These are phyloP conservation scores for Candida germanica DNA, from an alignment of 805 yeast species.

Conservation along the genomic window DNA sequence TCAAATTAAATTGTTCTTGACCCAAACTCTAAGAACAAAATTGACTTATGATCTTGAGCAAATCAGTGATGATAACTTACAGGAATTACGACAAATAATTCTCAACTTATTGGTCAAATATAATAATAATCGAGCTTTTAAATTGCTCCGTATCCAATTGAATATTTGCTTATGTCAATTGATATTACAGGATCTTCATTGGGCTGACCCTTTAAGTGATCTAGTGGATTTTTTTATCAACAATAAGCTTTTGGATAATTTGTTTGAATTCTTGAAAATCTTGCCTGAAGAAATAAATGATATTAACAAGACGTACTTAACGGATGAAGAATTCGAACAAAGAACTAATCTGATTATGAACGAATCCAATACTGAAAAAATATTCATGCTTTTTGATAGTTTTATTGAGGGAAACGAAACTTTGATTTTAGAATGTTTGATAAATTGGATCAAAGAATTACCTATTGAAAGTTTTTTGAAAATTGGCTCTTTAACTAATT, in stretches of 20 bases:
- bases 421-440: constrained; percentile 66
- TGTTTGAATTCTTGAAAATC: constrained; percentile 79
- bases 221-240: constrained; percentile 24
- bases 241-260: constrained; percentile 20
- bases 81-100: constrained; percentile 65
- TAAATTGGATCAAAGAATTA: constrained; percentile 89
- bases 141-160: constrained; percentile 76
- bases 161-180: constrained; percentile 79
- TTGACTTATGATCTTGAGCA: constrained; percentile 83
- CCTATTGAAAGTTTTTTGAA: constrained; percentile 68
- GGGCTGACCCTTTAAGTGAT: constrained; percentile 63
- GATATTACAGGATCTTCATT: constrained; percentile 69
- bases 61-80: constrained; percentile 55
- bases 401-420: constrained; percentile 34
- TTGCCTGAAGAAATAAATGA: constrained; percentile 89
- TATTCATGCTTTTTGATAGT: constrained; percentile 59
- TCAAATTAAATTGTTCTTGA: constrained; percentile 75
- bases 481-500: constrained; percentile 58
- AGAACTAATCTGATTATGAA: constrained; percentile 61
- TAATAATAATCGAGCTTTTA: constrained; percentile 26
- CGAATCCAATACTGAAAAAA: constrained; percentile 57
- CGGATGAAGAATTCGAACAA: constrained; percentile 72
- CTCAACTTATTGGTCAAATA: constrained; percentile 54
- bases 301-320: constrained; percentile 69
- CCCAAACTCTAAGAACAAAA: constrained; percentile 87